Evolutionary conservation across 176 grass and related monocot species (phyloP).

Genomic region (Thalia dealbata): DNA sequence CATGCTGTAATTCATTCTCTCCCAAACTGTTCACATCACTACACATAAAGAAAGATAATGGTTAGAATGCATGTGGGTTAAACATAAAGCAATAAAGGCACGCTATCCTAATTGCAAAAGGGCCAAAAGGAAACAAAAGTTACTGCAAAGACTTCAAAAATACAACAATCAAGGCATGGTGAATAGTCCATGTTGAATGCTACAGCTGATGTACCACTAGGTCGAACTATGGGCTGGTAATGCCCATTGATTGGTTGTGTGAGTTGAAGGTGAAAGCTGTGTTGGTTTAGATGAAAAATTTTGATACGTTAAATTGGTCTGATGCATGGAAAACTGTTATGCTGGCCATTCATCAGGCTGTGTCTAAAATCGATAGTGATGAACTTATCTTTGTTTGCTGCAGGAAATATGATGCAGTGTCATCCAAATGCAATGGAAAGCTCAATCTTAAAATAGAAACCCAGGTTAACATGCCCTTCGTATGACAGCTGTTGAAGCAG

Average conservation of each 20-base stretch:
- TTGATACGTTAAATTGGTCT: slow-evolving; percentile 68
- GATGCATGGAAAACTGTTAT: slow-evolving; percentile 57
- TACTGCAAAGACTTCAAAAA: slow-evolving; percentile 18
- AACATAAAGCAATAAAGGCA: slow-evolving; percentile 12
- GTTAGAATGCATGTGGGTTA: slow-evolving; percentile 2
- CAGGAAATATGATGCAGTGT: slow-evolving; percentile 24
- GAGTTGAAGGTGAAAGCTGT: slow-evolving; percentile 64
- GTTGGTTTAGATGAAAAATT: slow-evolving; percentile 55
- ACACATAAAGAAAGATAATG: slow-evolving; percentile 12
- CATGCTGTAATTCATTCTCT: background rate
- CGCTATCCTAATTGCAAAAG: background rate
- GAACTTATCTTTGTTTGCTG: slow-evolving; percentile 69
- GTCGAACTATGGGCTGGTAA: slow-evolving; percentile 43
- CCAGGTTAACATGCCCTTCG: background rate
- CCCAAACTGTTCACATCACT: background rate
- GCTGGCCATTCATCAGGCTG: slow-evolving; percentile 63
- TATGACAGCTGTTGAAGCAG: slow-evolving; percentile 1
- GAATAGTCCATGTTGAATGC: slow-evolving; percentile 35
- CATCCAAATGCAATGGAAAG: slow-evolving; percentile 13
- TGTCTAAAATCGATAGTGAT: slow-evolving; percentile 57
- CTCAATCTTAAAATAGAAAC: slow-evolving; percentile 4
- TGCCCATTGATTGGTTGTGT: slow-evolving; percentile 61
- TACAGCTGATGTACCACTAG: slow-evolving; percentile 43
- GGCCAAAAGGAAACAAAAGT: background rate
- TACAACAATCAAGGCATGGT: slow-evolving; percentile 24